A percentile compares a stretch with the other conserved stretches of the same genome.
Conservation (phyloP, 179 eudicot species). For the Silene coronaria region DNA sequence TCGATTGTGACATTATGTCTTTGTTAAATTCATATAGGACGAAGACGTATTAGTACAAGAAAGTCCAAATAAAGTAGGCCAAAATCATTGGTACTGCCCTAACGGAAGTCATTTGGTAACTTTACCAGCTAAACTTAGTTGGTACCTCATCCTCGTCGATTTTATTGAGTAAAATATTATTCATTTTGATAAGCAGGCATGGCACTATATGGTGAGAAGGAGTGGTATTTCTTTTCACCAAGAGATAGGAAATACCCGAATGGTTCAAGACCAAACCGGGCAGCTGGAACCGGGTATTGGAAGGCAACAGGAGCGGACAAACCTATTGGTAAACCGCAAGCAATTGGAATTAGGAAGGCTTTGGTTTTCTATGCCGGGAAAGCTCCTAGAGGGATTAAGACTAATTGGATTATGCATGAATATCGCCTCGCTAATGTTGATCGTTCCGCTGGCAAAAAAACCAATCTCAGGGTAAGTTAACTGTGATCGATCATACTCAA, state of each 20-base stretch:
- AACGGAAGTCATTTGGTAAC: too few species aligned
- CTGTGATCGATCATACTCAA: too few species aligned
- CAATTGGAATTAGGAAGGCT: conserved; percentile 68
- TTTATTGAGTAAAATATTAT: too few species aligned
- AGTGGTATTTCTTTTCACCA: conserved; percentile 85
- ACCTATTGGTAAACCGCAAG: conserved; percentile 59
- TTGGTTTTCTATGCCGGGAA: conserved; percentile 77
- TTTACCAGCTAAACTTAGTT: too few species aligned
- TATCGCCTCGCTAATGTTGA: conserved; percentile 80
- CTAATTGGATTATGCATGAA: conserved; percentile 90
- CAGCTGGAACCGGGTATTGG: conserved; percentile 81
- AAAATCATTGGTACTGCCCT: too few species aligned
- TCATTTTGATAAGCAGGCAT: conserved; percentile 26
- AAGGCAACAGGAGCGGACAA: conserved; percentile 87
- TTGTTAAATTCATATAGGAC: too few species aligned
- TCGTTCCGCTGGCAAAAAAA: conserved; percentile 53
- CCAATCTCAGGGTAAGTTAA: conserved; percentile 52
- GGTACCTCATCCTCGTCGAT: too few species aligned
- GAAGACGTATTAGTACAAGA: too few species aligned
- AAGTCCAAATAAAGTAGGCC: too few species aligned
- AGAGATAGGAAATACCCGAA: conserved; percentile 77
- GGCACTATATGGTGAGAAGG: conserved; percentile 78
- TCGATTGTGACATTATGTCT: too few species aligned
- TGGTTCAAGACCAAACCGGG: conserved; percentile 81
- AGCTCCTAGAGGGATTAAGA: conserved; percentile 66